These are phyloP conservation scores for Aspergillus bridgeri DNA, from an alignment of 495 filamentous ascomycete genomes.

Conservation along the genomic window DNA sequence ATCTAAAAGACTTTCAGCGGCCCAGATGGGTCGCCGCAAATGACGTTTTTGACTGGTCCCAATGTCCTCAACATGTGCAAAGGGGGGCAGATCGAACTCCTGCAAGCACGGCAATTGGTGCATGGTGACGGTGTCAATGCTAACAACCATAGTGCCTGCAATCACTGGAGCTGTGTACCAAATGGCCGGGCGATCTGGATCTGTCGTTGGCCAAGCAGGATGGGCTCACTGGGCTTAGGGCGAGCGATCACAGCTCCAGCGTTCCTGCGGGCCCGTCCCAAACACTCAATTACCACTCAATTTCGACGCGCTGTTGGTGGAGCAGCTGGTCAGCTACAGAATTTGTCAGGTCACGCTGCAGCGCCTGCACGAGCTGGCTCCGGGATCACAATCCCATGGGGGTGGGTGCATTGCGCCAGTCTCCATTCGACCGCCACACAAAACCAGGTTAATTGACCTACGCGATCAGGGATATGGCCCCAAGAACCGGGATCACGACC, in stretches of 20 bases:
- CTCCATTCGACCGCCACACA: neutral
- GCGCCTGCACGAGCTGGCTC: neutral
- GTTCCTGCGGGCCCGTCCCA: neutral
- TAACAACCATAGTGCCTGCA: neutral
- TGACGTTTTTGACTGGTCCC: neutral
- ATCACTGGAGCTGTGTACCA: neutral
- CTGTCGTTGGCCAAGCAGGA: neutral
- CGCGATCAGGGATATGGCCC: neutral
- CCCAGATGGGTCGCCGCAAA: neutral
- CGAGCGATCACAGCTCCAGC: neutral
- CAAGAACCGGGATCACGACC: neutral
- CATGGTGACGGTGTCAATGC: neutral
- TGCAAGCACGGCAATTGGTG: neutral
- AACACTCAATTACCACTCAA: neutral
- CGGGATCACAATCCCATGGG: neutral
- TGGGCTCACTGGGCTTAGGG: neutral
- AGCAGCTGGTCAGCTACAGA: too few species aligned
- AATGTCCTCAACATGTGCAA: neutral
- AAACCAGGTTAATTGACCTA: neutral
- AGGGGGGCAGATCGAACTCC: neutral
- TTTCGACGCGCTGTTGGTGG: neutral
- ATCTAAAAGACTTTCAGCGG: neutral
- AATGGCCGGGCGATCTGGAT: neutral
- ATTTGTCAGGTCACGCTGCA: slow-evolving; percentile 1
- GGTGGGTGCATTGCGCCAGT: neutral